Percentiles rank a stretch among this genome's conserved stretches.
Conservation (phyloP, 352 stramenopile species). For the Phytopythium kandeliae region DNA sequence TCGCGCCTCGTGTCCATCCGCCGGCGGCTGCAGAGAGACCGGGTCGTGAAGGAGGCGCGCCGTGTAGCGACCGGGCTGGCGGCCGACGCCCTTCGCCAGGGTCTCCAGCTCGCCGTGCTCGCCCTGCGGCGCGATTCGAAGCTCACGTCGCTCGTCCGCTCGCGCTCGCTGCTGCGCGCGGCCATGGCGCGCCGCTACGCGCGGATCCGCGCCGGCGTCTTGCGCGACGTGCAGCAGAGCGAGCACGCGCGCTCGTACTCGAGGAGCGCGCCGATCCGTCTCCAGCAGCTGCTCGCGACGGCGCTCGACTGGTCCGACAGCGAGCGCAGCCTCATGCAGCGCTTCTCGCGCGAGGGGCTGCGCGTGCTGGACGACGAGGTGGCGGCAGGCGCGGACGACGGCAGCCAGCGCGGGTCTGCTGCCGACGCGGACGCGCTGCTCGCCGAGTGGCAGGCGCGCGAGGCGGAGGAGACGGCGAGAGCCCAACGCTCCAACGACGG, state of each 20-base stretch:
- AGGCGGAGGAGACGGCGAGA: conserved; percentile 6
- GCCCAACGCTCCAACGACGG: background rate
- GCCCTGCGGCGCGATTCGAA: conserved; percentile 33
- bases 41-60: conserved; percentile 25
- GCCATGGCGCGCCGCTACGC: conserved; percentile 46
- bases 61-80: conserved; percentile 23
- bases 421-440: background rate
- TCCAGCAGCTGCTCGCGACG: conserved; percentile 31
- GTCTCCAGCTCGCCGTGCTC: conserved; percentile 24
- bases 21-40: conserved; percentile 46
- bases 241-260: conserved; percentile 57
- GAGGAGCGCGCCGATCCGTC: conserved; percentile 30
- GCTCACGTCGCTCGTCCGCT: conserved; percentile 35
- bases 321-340: conserved; percentile 41
- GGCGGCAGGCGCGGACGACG: no score
- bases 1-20: conserved; percentile 58
- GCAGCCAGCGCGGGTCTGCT: background rate
- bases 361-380: conserved; percentile 16
- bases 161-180: conserved; percentile 35
- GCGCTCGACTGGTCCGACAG: conserved; percentile 35
- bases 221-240: conserved; percentile 45
- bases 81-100: conserved; percentile 23
- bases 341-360: conserved; percentile 25
- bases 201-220: conserved; percentile 27
- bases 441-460: conserved; percentile 8